Evolutionary conservation across 139 green algal genomes (phyloP).

Genomic region (Mesotaenium endlicherianum): DNA sequence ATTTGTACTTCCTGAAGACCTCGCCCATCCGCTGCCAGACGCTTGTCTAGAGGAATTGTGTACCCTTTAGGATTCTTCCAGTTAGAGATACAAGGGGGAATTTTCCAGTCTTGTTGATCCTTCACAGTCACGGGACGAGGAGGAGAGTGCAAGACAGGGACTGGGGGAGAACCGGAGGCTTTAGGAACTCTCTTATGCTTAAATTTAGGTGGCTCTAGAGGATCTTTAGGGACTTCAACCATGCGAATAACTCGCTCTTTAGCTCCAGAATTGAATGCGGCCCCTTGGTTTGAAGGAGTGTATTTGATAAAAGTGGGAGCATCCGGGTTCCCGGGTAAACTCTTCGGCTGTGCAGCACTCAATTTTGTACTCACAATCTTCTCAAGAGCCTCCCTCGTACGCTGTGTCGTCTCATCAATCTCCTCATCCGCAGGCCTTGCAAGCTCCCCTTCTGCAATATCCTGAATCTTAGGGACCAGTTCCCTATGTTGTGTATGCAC

Average conservation of each 20-base stretch:
- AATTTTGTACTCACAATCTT: constrained; percentile 77
- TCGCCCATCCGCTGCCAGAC: constrained; percentile 92
- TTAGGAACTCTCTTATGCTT: constrained; percentile 76
- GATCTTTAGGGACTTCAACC: constrained; percentile 93
- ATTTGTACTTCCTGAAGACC: constrained; percentile 92
- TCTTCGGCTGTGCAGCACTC: constrained; percentile 65
- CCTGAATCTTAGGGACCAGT: constrained; percentile 63
- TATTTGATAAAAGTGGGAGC: constrained; percentile 92
- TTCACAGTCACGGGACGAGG: constrained; percentile 78
- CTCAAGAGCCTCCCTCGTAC: constrained; percentile 41
- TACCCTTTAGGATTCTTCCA: constrained; percentile 88
- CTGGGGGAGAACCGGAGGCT: constrained; percentile 82
- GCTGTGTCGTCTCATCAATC: constrained; percentile 49
- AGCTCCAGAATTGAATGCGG: constrained; percentile 64
- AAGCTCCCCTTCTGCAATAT: constrained; percentile 48
- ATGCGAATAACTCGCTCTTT: constrained; percentile 93
- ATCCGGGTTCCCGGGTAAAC: constrained; percentile 53
- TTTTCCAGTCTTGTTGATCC: constrained; percentile 97
- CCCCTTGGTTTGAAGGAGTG: constrained; percentile 76
- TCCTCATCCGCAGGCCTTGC: constrained; percentile 79
- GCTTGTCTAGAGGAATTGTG: constrained; percentile 99
- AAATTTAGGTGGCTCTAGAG: constrained; percentile 96
- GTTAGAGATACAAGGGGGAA: constrained; percentile 96
- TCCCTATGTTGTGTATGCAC: constrained; percentile 73
- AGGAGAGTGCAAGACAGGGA: constrained; percentile 95